Evolutionary conservation across 2,329 filamentous ascomycete genomes (phyloP), one percentile per base, ranked within the genome.

Genomic region (Pseudocercospora fuligena): DNA sequence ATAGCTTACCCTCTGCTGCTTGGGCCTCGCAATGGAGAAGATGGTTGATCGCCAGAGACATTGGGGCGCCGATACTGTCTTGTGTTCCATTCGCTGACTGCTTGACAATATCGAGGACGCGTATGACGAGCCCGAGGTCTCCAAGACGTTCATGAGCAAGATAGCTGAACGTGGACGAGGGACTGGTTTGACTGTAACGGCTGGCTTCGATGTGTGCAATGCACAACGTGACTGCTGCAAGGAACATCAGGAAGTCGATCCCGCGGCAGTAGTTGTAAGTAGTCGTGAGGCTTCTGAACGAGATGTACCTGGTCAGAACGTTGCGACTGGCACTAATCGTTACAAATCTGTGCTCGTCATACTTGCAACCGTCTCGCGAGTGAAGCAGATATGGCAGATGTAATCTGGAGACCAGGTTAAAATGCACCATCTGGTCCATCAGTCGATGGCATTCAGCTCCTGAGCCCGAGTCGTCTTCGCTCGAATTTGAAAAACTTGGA

Each of bases 211-310:
- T 51, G 29, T 61, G 59, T n/a, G 59, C 59, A 27, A 51, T 23
- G 16, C 59, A 49, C 7, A 61, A 21, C 14, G 43, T 61, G 9
- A 33, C 27, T 29, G 59, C 19, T 16, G 59, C 59, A 51, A 61
- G 47, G 59, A 61, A 61, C 59, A 61, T 61, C 7, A 61, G 43
- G 25, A 61, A 61, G 59, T 61, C 59, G 31, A 61, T 49, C 3
- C 59, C 59, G 3, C 59, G 59, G 21, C 59, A 61, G 43, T 61
- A 61, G 23, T 51, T 61, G 40, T 5, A 12, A 19, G 59, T 61
- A 14, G 25, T 12, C 3, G 25, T 49, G 7, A 49, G 47, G 19
- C 25, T 43, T 33, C 43, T 5, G 27, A 61, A 49, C 11, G 59
- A 40, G 11, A 61, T 1, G 16, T 61, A 61, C 25, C 59, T n/a